Conservation (phyloP, 139 green algal genomes). For the Volvox africanus region DNA sequence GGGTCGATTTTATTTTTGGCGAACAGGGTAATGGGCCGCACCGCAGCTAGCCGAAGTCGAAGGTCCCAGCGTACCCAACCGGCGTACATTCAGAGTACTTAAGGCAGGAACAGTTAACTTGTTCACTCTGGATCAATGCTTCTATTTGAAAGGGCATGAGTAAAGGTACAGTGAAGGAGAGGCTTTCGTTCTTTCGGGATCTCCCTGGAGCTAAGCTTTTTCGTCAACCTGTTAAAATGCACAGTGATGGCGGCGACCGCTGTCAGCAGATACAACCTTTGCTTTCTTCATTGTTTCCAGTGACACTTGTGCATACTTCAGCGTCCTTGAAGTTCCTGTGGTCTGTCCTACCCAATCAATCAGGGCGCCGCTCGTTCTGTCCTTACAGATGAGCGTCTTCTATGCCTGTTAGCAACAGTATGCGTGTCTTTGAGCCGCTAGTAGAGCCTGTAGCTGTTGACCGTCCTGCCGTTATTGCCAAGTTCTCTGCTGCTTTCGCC, state of each 20-base stretch:
- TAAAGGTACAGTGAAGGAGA: conserved; percentile 5
- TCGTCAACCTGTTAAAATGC: too few species aligned
- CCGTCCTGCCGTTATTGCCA: not conserved
- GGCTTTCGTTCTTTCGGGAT: not conserved
- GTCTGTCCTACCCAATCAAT: not conserved
- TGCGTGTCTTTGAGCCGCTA: conserved; percentile 41
- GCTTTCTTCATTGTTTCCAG: too few species aligned
- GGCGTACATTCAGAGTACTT: too few species aligned
- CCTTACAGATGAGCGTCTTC: conserved; percentile 34
- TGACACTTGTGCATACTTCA: not conserved
- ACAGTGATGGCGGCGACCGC: not conserved
- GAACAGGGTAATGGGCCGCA: too few species aligned
- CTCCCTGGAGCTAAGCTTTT: not conserved
- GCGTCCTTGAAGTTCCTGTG: not conserved
- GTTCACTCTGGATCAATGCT: too few species aligned
- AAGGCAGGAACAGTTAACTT: too few species aligned
- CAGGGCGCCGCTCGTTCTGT: conserved; percentile 19
- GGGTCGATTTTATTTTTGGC: too few species aligned
- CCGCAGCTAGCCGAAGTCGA: too few species aligned
- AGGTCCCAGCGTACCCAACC: too few species aligned
- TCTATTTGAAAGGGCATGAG: too few species aligned
- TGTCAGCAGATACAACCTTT: not conserved
- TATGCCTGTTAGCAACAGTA: conserved; percentile 40
- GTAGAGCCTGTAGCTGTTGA: conserved; percentile 37
- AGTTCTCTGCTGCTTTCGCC: conserved; percentile 39